Evolutionary conservation across 768 basidiomycete genomes (phyloP), one percentile per base, ranked within the genome.

Genomic region (Collybiopsis confluens): DNA sequence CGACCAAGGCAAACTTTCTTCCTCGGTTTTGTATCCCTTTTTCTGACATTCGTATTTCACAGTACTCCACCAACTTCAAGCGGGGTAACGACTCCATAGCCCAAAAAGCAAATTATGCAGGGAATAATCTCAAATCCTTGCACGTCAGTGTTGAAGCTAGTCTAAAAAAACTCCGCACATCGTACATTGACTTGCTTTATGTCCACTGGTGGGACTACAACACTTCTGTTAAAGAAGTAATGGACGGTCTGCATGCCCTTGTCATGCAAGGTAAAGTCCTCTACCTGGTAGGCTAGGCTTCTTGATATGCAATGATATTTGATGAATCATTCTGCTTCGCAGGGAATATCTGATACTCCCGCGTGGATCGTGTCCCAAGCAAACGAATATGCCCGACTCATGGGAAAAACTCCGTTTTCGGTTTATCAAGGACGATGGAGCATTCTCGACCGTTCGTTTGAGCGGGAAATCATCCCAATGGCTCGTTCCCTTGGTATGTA

Each of bases 111-210:
- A 56, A 54, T 57, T 74, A 68, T 50, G 54, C 57, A 16, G 77
- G 77, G 1, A 79, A 79, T 63, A 63, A 65, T 56, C 49, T 66
- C 36, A 75, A 76, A 58, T 64, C 61, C 0, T 52, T 80, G 57
- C 63, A 62, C 36, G 20, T 72, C 23, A 66, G 67, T 18, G 58
- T 53, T 18, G 52, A 53, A n/a, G 43, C 27, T 2, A 53, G 52
- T 45, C 33, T 53, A 30, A 45, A 53, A 56, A 84, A 82, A 56
- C 71, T 87, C 18, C 67, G 80, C 41, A 85, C 82, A 0, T 68
- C 74, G n/a, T 86, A 79, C 59, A 73, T 83, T 59, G 81, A 83
- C 58, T 72, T 84, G 45, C 62, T 82, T 27, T 82, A 83, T 55
- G 59, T 82, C 4, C 81, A 83, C 58, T 79, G 71, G 69, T 74